phyloP scores from a whole-genome alignment of 345 rosid genomes.

The Acer yangbiense region DNA sequence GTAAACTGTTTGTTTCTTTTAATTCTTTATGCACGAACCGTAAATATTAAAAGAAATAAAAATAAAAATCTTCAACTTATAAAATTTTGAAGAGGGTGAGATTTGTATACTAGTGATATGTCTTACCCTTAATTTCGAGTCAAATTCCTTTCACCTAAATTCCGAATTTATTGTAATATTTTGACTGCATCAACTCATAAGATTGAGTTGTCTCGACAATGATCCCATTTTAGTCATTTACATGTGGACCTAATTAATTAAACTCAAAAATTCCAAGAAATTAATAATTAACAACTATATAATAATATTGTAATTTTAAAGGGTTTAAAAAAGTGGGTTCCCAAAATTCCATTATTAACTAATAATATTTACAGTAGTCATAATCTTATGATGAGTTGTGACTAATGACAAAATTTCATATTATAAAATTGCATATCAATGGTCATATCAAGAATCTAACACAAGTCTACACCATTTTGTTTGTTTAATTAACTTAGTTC shows the following conservation, averaged over 20 bases:
- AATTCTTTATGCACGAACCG: too few relatives aligned
- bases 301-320: background rate
- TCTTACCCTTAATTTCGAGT: too few relatives aligned
- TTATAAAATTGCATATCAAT: background rate
- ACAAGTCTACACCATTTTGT: background rate
- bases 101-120: too few relatives aligned
- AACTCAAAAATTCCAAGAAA: background rate
- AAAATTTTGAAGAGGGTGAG: background rate
- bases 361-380: background rate
- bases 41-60: too few relatives aligned
- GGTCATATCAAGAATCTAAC: background rate
- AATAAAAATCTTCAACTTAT: background rate
- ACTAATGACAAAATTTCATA: background rate
- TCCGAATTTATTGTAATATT: too few relatives aligned
- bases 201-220: background rate
- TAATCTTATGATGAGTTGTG: background rate
- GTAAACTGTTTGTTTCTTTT: too few relatives aligned
- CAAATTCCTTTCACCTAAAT: too few relatives aligned
- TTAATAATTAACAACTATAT: background rate
- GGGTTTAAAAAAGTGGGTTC: background rate
- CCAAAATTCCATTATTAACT: background rate
- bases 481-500: background rate
- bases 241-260: slow-evolving; percentile 3
- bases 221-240: background rate
- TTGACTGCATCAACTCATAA: too few relatives aligned